phyloP scores from a whole-genome alignment of 495 filamentous ascomycete genomes.

The Xylona heveae region DNA sequence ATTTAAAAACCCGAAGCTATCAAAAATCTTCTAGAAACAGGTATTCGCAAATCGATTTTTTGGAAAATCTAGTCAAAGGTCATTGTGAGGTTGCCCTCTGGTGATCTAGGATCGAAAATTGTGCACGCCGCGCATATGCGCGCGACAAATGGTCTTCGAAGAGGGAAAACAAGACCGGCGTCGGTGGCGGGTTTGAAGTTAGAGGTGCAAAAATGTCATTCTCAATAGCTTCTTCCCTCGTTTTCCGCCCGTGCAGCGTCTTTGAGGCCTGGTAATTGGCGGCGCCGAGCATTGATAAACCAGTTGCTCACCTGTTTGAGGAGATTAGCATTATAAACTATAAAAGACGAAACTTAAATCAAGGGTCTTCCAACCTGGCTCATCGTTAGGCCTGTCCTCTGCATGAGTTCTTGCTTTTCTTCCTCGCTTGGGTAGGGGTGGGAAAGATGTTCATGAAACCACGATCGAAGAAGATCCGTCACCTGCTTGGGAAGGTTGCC shows the following conservation, averaged over 20 bases:
- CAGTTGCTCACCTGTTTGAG: slow-evolving; percentile 67
- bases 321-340: slow-evolving; percentile 5
- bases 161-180: no score
- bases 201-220: no score
- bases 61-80: no score
- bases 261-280: slow-evolving; percentile 43
- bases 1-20: no score
- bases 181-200: no score
- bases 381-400: slow-evolving; percentile 53
- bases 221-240: slow-evolving; percentile 1
- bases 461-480: slow-evolving; percentile 59
- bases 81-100: no score
- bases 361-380: slow-evolving; percentile 35
- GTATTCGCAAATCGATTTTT: no score
- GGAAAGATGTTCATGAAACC: slow-evolving; percentile 54
- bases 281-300: slow-evolving; percentile 82
- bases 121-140: no score
- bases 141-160: no score
- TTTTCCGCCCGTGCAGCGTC: neutral
- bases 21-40: no score
- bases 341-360: no score
- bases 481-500: slow-evolving; percentile 78
- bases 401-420: slow-evolving; percentile 67
- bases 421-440: slow-evolving; percentile 85
- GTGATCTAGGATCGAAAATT: no score